Evolutionary conservation across 371 early-diverging fungal genomes (phyloP).

Genomic region (Fennellomyces sp.): DNA sequence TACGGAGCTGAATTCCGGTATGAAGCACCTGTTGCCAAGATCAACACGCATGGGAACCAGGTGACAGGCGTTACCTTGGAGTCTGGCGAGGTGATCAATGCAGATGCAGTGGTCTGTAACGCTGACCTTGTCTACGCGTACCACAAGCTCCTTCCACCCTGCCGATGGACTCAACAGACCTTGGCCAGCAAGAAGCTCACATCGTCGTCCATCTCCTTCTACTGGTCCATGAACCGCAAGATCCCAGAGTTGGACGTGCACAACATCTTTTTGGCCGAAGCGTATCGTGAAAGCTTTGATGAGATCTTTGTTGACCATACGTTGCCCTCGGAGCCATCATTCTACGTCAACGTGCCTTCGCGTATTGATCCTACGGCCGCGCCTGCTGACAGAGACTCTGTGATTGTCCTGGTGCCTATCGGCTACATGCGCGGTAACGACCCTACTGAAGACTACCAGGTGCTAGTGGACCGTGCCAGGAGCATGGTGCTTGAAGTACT

Average conservation of each 20-base stretch:
- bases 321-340: constrained; percentile 56
- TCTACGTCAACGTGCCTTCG: constrained; percentile 68
- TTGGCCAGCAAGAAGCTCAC: constrained; percentile 52
- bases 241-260: constrained; percentile 58
- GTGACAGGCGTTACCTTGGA: constrained; percentile 60
- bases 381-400: constrained; percentile 51
- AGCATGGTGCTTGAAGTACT: constrained; percentile 48
- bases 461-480: constrained; percentile 46
- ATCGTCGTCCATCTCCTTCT: constrained; percentile 64
- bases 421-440: constrained; percentile 45
- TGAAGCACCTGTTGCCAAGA: constrained; percentile 46
- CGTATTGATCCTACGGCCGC: constrained; percentile 62
- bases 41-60: constrained; percentile 36
- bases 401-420: constrained; percentile 64
- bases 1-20: constrained; percentile 55
- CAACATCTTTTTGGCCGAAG: constrained; percentile 65
- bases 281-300: constrained; percentile 62
- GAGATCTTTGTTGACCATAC: constrained; percentile 54
- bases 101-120: constrained; percentile 68
- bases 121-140: constrained; percentile 66
- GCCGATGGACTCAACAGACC: constrained; percentile 41
- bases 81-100: constrained; percentile 45
- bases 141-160: constrained; percentile 56
- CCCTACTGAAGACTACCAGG: constrained; percentile 29
- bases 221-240: constrained; percentile 59